These are phyloP conservation scores for Trichoderma citrinoviride DNA, from an alignment of 2,329 filamentous ascomycete species.

Conservation along the genomic window DNA sequence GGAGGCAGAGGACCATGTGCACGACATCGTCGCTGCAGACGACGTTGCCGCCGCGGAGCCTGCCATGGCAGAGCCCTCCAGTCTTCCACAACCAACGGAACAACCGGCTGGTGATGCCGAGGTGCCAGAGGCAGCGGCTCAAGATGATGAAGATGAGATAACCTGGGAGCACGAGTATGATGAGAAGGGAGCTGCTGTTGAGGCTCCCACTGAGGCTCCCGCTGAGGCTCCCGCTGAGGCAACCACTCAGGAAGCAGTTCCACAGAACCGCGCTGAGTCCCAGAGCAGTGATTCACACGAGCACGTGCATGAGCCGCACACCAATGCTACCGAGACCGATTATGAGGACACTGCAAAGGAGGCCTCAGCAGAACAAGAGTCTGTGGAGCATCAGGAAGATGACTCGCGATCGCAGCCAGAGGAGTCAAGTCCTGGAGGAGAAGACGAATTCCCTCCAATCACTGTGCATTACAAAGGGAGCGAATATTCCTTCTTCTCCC, in stretches of 20 bases:
- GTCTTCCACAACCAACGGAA: neutral
- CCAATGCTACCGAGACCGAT: conserved; percentile 41
- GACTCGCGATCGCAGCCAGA: conserved; percentile 14
- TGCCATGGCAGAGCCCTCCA: neutral
- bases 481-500: conserved; percentile 43
- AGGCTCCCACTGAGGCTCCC: neutral
- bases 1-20: neutral
- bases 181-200: neutral
- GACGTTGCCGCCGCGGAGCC: neutral
- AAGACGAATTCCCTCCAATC: conserved; percentile 36
- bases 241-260: neutral
- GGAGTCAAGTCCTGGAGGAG: conserved; percentile 12
- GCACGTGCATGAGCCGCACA: conserved; percentile 6
- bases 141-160: conserved; percentile 24
- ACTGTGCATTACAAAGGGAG: conserved; percentile 45
- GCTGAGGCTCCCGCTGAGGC: too few species aligned
- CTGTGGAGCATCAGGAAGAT: conserved; percentile 20
- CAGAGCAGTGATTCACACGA: conserved; percentile 22
- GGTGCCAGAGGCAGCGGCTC: neutral
- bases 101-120: neutral
- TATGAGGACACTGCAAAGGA: conserved; percentile 27
- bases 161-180: conserved; percentile 25
- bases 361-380: conserved; percentile 21
- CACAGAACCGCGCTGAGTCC: neutral
- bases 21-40: neutral